Base-by-base conservation (phyloP, 148 eudicot species). In the Camellia lanceoleosa region DNA sequence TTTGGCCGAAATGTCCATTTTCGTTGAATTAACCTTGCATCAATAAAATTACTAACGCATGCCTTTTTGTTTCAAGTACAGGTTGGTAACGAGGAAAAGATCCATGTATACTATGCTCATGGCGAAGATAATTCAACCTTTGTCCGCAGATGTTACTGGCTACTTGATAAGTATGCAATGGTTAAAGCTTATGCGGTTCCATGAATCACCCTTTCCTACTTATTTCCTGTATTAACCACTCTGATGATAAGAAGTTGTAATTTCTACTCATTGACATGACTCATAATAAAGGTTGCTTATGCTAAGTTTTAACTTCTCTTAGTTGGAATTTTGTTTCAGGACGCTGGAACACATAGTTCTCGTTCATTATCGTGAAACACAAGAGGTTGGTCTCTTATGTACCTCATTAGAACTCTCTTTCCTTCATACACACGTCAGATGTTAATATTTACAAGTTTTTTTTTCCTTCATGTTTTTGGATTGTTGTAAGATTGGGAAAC, bases 141-240 rank as follows among this genome's bases (percentile, higher is more conserved):
- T 88, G 98, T 92, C 81, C 96, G 98, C 77, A 88, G 98, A 86
- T 95, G 98, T 84, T 95, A 95, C 85, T 95, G 98, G 98, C 84
- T 95, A 80, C 98, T 95, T 80, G 98, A 95, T 84, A 93, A 95
- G 98, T 95, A 91, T 79, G 96, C 81, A 75, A 78, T 70, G 84
- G 68, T 73, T 66, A 19, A 55, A 78, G 30, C 64, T 56, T 80
- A 79, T 49, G 38, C 75, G 49, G 76, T n/a, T 83, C 68, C 67
- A 59, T 11, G 47, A 62, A 12, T 20, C 12, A 14, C 8, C 59
- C 46, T 74, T 80, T 65, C 54, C 3, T 55, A 7, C 46, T 67
- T 68, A 1, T 56, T 66, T 78, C 55, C 61, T 41, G 3, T 1
- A 3, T 38, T 44, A 67, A 16, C 41, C 60, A 59, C 46, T 38